Conservation (phyloP, 2,329 filamentous ascomycete genomes). For the Aspergillus intermedius region DNA sequence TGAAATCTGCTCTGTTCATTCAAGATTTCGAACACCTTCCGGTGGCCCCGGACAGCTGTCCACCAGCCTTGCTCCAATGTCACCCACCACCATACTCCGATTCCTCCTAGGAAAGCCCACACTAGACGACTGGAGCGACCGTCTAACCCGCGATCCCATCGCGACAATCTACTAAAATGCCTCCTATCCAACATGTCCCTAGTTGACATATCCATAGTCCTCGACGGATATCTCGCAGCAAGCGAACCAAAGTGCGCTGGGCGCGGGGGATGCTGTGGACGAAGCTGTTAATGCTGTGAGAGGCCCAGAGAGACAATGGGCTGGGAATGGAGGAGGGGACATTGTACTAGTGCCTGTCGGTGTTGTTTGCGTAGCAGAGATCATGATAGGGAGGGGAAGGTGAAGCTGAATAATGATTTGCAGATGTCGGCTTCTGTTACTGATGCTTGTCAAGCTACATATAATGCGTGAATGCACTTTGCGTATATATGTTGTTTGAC, state of each 20-base stretch:
- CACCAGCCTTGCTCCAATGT: too few relatives aligned
- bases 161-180: not conserved
- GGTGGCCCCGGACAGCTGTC: too few relatives aligned
- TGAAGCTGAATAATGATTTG: not conserved
- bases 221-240: not conserved
- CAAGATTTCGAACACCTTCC: too few relatives aligned
- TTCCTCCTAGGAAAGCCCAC: not conserved
- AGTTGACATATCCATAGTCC: not conserved
- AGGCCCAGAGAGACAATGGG: not conserved
- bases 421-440: not conserved
- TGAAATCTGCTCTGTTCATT: too few relatives aligned
- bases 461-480: not conserved
- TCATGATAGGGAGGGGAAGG: not conserved
- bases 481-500: not conserved
- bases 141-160: not conserved
- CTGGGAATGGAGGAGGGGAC: too few relatives aligned
- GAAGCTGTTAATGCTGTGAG: constrained; percentile 1
- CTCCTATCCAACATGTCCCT: not conserved
- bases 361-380: too few relatives aligned
- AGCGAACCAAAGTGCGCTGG: not conserved
- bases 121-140: constrained; percentile 4
- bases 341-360: too few relatives aligned
- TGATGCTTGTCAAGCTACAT: not conserved
- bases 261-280: not conserved
- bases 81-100: too few relatives aligned